A percentile compares a stretch with the other conserved stretches of the same genome.
phyloP scores from a whole-genome alignment of 129 eudicot genomes.

The Artemisia tridentata region DNA sequence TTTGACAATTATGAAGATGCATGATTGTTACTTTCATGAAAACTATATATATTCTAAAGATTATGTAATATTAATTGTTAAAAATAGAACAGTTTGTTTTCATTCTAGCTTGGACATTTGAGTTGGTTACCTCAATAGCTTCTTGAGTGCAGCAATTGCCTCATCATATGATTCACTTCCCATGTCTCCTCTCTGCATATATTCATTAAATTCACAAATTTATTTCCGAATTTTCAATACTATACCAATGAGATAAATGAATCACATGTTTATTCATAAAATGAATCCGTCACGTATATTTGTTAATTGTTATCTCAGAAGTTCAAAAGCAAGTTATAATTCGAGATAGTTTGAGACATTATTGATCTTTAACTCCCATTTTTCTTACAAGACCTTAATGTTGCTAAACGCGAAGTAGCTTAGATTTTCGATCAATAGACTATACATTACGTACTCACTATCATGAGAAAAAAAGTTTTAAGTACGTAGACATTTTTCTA shows the following conservation, averaged over 20 bases:
- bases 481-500: not conserved
- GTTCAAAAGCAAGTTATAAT: constrained; percentile 7
- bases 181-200: constrained; percentile 82
- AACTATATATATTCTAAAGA: no score
- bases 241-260: not conserved
- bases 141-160: constrained; percentile 85
- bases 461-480: not conserved
- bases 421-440: not conserved
- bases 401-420: no score
- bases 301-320: not conserved
- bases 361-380: no score
- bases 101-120: not conserved
- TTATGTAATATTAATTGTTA: no score
- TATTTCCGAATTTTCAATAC: not conserved
- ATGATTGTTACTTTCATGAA: no score
- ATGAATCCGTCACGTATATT: not conserved
- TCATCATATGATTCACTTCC: constrained; percentile 66
- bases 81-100: no score
- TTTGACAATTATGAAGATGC: no score
- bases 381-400: not conserved
- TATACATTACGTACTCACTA: not conserved
- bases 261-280: no score
- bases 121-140: constrained; percentile 66
- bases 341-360: not conserved
- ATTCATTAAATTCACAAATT: constrained; percentile 4